Evolutionary conservation across 2,329 filamentous ascomycete species (phyloP).

Genomic region (Hypoxylon sp.): DNA sequence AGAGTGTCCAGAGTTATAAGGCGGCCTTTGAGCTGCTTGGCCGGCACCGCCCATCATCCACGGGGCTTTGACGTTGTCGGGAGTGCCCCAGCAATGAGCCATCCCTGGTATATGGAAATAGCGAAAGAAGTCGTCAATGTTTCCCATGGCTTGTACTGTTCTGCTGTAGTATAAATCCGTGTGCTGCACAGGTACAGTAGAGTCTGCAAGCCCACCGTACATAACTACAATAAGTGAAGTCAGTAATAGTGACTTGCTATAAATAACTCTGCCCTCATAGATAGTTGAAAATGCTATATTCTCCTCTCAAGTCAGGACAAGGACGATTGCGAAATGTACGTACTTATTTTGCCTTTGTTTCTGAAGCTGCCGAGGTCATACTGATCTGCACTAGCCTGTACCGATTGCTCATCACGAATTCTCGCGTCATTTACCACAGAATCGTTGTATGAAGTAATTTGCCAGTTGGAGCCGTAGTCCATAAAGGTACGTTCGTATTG

Average conservation of each 20-base stretch:
- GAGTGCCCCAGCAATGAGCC: conserved; percentile 56
- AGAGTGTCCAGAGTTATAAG: conserved; percentile 48
- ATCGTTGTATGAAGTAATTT: conserved; percentile 50
- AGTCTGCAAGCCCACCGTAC: conserved; percentile 52
- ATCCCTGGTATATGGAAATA: conserved; percentile 63
- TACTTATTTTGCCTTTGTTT: conserved; percentile 49
- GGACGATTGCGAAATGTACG: background rate
- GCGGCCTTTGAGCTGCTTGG: conserved; percentile 48
- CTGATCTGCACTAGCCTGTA: conserved; percentile 48
- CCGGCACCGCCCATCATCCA: conserved; percentile 51
- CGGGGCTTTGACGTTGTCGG: conserved; percentile 48
- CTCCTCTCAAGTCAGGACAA: background rate
- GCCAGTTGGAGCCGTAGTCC: conserved; percentile 45
- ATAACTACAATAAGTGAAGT: conserved; percentile 39
- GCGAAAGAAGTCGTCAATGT: conserved; percentile 61
- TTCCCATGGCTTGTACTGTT: conserved; percentile 47
- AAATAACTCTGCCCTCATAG: too few species aligned
- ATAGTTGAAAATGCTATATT: too few species aligned
- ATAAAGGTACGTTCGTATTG: conserved; percentile 51
- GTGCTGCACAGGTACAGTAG: conserved; percentile 47
- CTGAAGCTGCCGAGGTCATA: conserved; percentile 51
- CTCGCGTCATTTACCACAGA: conserved; percentile 45
- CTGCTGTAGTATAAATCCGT: conserved; percentile 49
- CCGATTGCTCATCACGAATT: conserved; percentile 41
- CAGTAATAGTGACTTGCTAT: background rate